Evolutionary conservation across 257 asterid species (phyloP).

Genomic region (Fraxinus quadrangulata): DNA sequence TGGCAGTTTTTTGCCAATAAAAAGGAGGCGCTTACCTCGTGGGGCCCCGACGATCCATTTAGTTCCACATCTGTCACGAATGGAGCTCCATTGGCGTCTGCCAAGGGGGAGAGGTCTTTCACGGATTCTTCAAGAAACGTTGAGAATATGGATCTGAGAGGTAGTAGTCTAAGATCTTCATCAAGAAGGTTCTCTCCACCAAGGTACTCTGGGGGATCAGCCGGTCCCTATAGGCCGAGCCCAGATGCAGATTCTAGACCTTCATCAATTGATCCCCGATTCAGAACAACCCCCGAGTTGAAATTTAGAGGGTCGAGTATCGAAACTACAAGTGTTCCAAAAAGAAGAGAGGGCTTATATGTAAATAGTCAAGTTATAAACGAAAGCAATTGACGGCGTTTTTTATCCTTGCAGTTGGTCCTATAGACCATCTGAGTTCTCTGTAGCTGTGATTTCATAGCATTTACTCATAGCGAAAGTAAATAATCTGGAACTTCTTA

Average conservation of each 20-base stretch:
- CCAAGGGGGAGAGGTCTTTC: constrained; percentile 50
- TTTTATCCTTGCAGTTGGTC: constrained; percentile 8
- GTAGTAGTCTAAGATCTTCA: constrained; percentile 55
- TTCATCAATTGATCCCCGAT: constrained; percentile 59
- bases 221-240: constrained; percentile 51
- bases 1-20: constrained; percentile 91
- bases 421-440: constrained; percentile 18
- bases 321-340: constrained; percentile 55
- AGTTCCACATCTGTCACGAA: constrained; percentile 42
- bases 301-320: constrained; percentile 66
- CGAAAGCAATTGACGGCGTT: constrained; percentile 47
- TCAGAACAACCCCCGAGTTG: constrained; percentile 57
- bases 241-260: constrained; percentile 57
- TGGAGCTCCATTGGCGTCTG: constrained; percentile 56
- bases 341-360: constrained; percentile 64
- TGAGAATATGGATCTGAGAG: constrained; percentile 66
- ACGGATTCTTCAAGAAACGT: constrained; percentile 67
- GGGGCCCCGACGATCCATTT: constrained; percentile 94
- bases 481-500: constrained; percentile 31
- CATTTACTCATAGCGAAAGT: constrained; percentile 27
- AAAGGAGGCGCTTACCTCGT: constrained; percentile 84
- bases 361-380: constrained; percentile 62
- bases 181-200: constrained; percentile 79
- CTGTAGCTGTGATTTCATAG: constrained; percentile 38
- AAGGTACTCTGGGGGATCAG: constrained; percentile 52